A percentile compares a stretch with the other conserved stretches of the same genome.
Conservation (phyloP, 1,284 basidiomycete genomes). For the Trametes polyzona region DNA sequence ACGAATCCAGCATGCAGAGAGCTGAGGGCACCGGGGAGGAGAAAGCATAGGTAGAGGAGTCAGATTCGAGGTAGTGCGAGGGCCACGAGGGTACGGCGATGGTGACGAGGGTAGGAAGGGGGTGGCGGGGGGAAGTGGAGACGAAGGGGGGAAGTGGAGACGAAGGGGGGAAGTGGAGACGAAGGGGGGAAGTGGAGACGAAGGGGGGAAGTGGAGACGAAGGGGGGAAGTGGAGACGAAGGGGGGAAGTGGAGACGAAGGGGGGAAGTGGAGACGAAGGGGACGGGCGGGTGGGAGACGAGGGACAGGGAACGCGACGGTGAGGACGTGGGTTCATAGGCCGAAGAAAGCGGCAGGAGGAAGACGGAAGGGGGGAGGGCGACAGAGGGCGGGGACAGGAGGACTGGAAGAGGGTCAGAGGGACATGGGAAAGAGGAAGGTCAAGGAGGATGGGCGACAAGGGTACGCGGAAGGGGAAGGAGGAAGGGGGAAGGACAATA, state of each 20-base stretch:
- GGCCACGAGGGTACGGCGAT: not conserved
- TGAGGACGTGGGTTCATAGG: too few species aligned
- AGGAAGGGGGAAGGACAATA: not conserved
- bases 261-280: too few species aligned
- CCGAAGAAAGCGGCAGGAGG: too few species aligned
- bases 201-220: not conserved
- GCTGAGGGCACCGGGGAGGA: conserved; percentile 6
- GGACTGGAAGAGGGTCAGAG: too few species aligned
- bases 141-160: not conserved
- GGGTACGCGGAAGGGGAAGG: not conserved
- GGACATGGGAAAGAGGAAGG: too few species aligned
- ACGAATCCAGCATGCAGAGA: conserved; percentile 10
- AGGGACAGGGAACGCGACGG: too few species aligned
- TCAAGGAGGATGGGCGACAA: too few species aligned
- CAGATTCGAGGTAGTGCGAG: not conserved
- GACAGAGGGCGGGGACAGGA: not conserved
- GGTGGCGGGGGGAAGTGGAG: not conserved
- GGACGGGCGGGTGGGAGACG: not conserved
- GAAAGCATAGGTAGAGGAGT: not conserved
- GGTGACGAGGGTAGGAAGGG: not conserved
- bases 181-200: not conserved
- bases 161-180: too few species aligned
- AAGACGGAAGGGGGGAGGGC: not conserved
- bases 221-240: too few species aligned
- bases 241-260: too few species aligned